Base-by-base conservation (phyloP, 2,329 filamentous ascomycete species). In the Verticillium longisporum region DNA sequence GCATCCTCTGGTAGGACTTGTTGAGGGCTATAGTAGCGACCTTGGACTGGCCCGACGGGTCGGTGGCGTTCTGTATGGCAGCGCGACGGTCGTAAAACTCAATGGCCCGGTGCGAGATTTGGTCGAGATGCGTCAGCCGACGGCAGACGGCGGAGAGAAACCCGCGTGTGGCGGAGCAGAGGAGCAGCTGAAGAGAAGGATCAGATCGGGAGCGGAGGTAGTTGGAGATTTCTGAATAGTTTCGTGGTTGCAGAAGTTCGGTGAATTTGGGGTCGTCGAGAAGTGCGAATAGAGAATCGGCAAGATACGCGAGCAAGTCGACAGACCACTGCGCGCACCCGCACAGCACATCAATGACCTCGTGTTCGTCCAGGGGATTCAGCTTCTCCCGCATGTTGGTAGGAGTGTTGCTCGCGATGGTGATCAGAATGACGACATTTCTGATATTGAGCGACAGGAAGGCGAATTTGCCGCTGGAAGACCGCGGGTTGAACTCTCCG, bases 241-340 rank as follows among this genome's bases (percentile, higher is more conserved):
- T 78, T 32, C 76, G 73, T 7, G 73, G 77, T 6, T 73, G 69
- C n/a, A 86, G 74, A 4, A 83, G 76, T 50, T 75, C 74, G 68
- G 80, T 77, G 64, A 86, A 84, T 56, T 77, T 76, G 3, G 69
- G 69, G 62, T 86, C 83, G 57, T 80, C 78, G 57, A 82, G 76
- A 11, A 88, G 78, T 50, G 78, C 74, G 63, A 87, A 84, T 2
- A 88, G 74, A 18, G 78, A 78, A 66, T 88, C 84, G n/a, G 78
- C 77, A 11, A 88, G 71, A 83, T 85, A 88, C 2, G 82, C 78
- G 55, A 88, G 73, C 14, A 96, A 78, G 63, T 94, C 88, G 38
- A 92, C 79, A 0, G 85, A 85, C 93, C 93, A 97, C 69, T 84
- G 88, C 4, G 89, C 85, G 60, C 92, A 89, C 26, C 91, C 90